Evolutionary conservation across 345 rosid species (phyloP), one percentile per base, ranked within the genome.

Genomic region (Psidium guajava): DNA sequence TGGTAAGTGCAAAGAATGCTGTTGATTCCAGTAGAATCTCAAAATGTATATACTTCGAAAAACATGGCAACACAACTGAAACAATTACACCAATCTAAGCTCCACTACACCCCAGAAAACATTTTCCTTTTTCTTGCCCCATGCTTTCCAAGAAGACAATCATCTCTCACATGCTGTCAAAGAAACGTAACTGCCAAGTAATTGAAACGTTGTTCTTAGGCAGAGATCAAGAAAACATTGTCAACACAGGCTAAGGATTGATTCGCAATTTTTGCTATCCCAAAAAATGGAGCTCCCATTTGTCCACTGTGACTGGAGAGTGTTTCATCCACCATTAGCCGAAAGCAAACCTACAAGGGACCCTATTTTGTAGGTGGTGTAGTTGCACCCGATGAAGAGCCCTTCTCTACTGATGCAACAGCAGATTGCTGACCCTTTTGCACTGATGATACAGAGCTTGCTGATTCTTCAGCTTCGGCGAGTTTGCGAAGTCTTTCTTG

Each of bases 401-500:
- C 84, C 90, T 91, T 92, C 28, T 82, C 86, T 61, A 83, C 22
- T 52, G 96, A 87, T 24, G 90, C 83, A 75, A 89, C 87, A 49
- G 93, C 15, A 54, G 82, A 32, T 9, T 69, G 80, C 80, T 69
- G 80, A 69, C 85, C 84, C 88, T 91, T 92, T 25, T 82, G 85
- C 85, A 83, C 22, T 2, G 96, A 87, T 24, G 90, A 82, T 54
- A 89, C 84, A 18, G 93, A 16, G 55, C 44, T 24, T 6, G 93
- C 90, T 12, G 94, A 84, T 77, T 94, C 92, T 87, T 95, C 93
- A 22, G 90, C 82, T 82, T 94, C 89, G 36, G 91, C 94, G 11
- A 93, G 87, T 64, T 95, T 91, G 10, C 93, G 87, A 27, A 94
- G 93, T 86, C 93, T 93, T 57, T 89, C 88, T 82, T 95, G 99